Percentiles rank a stretch among this genome's conserved stretches.
These are phyloP conservation scores for Hypoxylon sp. DNA, from an alignment of 2,329 filamentous ascomycete species.

Conservation along the genomic window DNA sequence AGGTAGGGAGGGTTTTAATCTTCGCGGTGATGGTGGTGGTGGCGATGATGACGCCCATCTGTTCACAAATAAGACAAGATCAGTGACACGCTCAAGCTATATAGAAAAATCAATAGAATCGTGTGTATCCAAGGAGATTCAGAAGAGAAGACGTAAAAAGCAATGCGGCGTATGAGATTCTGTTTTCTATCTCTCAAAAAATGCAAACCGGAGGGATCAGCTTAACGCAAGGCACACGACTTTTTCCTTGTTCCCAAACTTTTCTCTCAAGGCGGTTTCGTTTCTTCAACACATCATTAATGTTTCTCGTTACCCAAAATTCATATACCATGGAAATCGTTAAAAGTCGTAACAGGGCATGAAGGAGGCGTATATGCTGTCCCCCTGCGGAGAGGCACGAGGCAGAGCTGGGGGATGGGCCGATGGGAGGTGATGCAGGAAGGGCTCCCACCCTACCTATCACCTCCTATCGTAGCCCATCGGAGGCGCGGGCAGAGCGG, in stretches of 20 bases:
- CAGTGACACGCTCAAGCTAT: constrained; percentile 46
- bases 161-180: constrained; percentile 22
- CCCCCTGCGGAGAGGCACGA: constrained; percentile 7
- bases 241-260: constrained; percentile 18
- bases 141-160: constrained; percentile 33
- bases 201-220: constrained; percentile 25
- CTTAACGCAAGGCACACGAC: constrained; percentile 26
- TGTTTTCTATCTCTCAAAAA: constrained; percentile 40
- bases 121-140: constrained; percentile 33
- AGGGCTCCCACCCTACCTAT: constrained; percentile 28
- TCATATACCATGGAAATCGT: constrained; percentile 38
- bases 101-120: constrained; percentile 38
- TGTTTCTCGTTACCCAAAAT: constrained; percentile 22
- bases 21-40: constrained; percentile 41
- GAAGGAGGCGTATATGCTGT: constrained; percentile 21
- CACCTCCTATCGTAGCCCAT: constrained; percentile 50
- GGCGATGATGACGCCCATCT: constrained; percentile 53
- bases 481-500: constrained; percentile 53
- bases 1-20: too few relatives aligned
- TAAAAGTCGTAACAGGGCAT: constrained; percentile 31
- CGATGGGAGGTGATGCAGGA: constrained; percentile 20
- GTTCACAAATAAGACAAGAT: constrained; percentile 49
- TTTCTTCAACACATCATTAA: constrained; percentile 23
- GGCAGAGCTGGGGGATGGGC: background rate
- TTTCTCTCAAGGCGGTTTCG: constrained; percentile 11